phyloP scores from a whole-genome alignment of 805 yeast species.

The Saccharomyces mikatae region DNA sequence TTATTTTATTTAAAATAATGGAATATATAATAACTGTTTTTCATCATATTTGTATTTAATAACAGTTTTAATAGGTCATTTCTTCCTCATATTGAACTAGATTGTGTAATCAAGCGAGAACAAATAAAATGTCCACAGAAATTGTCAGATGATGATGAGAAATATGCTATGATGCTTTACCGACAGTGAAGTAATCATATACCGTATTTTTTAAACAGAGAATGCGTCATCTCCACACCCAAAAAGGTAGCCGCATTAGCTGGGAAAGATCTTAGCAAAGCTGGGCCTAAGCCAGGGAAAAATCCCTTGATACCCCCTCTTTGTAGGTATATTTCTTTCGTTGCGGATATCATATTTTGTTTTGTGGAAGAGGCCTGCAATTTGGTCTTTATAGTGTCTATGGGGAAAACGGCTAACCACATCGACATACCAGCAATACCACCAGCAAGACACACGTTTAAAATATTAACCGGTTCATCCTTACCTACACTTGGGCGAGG shows the following conservation, averaged over 20 bases:
- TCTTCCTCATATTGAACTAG: background rate
- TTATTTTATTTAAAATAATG: background rate
- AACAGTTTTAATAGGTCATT: background rate
- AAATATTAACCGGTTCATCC: slow-evolving; percentile 52
- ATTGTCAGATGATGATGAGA: background rate
- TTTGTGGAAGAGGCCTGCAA: slow-evolving; percentile 32
- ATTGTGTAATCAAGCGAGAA: background rate
- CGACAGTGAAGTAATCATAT: slow-evolving; percentile 3
- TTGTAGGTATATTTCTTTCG: slow-evolving; percentile 52
- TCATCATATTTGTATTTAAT: too few relatives aligned
- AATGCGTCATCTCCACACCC: slow-evolving; percentile 79
- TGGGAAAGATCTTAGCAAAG: slow-evolving; percentile 88
- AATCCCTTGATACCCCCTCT: slow-evolving; percentile 83
- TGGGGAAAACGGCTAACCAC: slow-evolving; percentile 96
- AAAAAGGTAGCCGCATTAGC: slow-evolving; percentile 98
- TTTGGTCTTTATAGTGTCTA: slow-evolving; percentile 76
- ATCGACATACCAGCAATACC: slow-evolving; percentile 93
- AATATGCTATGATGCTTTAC: background rate
- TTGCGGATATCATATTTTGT: slow-evolving; percentile 53
- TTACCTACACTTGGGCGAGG: slow-evolving; percentile 29
- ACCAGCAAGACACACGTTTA: slow-evolving; percentile 81
- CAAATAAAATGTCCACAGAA: background rate
- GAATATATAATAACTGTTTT: background rate
- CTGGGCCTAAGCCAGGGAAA: slow-evolving; percentile 97
- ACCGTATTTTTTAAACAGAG: slow-evolving; percentile 31